Percentiles rank a stretch among this genome's conserved stretches.
These are phyloP conservation scores for Candida caryicola DNA, from an alignment of 805 yeast genomes.

Conservation along the genomic window DNA sequence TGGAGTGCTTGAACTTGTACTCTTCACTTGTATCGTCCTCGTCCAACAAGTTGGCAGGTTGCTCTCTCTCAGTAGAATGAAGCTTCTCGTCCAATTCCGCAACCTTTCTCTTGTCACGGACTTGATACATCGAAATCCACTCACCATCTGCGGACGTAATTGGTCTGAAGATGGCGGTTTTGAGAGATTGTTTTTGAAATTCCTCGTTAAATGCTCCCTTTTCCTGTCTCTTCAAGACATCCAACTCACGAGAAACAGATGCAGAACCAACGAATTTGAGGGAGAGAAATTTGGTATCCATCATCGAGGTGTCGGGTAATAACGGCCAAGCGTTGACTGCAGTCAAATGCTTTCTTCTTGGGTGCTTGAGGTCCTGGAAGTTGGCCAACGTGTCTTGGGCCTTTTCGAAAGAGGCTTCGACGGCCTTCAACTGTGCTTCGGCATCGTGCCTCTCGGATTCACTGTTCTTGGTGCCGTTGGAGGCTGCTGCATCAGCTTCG, in stretches of 20 bases:
- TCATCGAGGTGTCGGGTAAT: constrained; percentile 86
- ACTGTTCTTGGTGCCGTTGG: constrained; percentile 19
- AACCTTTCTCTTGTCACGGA: constrained; percentile 23
- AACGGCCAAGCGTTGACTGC: constrained; percentile 80
- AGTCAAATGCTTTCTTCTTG: constrained; percentile 65
- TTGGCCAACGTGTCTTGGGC: constrained; percentile 48
- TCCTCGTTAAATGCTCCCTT: constrained; percentile 25
- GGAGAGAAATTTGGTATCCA: constrained; percentile 72
- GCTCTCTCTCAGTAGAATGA: constrained; percentile 43
- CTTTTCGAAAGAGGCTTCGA: constrained; percentile 74
- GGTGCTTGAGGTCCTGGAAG: constrained; percentile 59
- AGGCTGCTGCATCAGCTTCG: constrained; percentile 25
- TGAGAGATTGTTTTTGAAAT: constrained; percentile 37
- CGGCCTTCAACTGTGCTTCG: constrained; percentile 59
- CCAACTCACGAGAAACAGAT: constrained; percentile 40
- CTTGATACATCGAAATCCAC: constrained; percentile 62
- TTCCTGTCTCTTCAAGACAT: constrained; percentile 26
- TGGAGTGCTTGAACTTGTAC: constrained; percentile 58
- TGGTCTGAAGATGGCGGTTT: constrained; percentile 70
- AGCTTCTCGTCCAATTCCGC: constrained; percentile 24
- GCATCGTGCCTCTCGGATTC: constrained; percentile 45
- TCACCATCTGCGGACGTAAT: constrained; percentile 68
- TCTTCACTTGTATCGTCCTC: constrained; percentile 40
- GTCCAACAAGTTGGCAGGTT: constrained; percentile 37
- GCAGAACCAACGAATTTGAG: constrained; percentile 63